A percentile compares a stretch with the other conserved stretches of the same genome.
phyloP scores from a whole-genome alignment of 164 flowering plant genomes.

The Magnolia kwangsiensis region DNA sequence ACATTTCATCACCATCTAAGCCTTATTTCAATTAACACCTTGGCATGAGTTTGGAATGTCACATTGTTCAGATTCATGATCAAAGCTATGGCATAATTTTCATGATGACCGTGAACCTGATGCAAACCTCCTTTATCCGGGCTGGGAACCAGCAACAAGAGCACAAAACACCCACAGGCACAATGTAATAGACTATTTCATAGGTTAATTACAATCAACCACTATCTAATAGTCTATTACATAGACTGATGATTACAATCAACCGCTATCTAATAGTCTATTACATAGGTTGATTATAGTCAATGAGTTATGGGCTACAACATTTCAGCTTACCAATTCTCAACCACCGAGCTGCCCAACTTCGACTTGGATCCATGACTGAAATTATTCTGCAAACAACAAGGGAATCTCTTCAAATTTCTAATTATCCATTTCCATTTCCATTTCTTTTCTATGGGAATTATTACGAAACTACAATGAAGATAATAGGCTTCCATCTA shows the following conservation, averaged over 20 bases:
- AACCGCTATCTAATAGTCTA: too few relatives aligned
- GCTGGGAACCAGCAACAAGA: too few relatives aligned
- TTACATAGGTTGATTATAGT: neutral
- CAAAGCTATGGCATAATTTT: too few relatives aligned
- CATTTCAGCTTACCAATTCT: constrained; percentile 58
- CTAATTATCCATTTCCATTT: neutral
- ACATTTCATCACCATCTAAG: too few relatives aligned
- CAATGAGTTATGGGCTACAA: neutral
- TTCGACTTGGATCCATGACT: constrained; percentile 86
- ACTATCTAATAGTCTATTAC: neutral
- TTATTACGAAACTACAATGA: neutral
- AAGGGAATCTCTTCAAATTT: neutral
- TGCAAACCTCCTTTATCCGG: too few relatives aligned
- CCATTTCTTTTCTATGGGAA: neutral
- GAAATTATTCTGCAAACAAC: constrained; percentile 64
- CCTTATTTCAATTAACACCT: too few relatives aligned
- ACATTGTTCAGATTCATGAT: too few relatives aligned
- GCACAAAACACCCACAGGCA: too few relatives aligned
- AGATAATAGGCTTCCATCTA: neutral
- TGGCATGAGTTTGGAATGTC: too few relatives aligned
- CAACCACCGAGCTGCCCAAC: constrained; percentile 98
- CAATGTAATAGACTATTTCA: neutral
- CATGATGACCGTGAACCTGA: too few relatives aligned
- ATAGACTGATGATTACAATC: neutral
- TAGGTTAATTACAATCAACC: neutral